Evolutionary conservation across 2,329 filamentous ascomycete species (phyloP).

Genomic region (Talaromyces atroroseus): DNA sequence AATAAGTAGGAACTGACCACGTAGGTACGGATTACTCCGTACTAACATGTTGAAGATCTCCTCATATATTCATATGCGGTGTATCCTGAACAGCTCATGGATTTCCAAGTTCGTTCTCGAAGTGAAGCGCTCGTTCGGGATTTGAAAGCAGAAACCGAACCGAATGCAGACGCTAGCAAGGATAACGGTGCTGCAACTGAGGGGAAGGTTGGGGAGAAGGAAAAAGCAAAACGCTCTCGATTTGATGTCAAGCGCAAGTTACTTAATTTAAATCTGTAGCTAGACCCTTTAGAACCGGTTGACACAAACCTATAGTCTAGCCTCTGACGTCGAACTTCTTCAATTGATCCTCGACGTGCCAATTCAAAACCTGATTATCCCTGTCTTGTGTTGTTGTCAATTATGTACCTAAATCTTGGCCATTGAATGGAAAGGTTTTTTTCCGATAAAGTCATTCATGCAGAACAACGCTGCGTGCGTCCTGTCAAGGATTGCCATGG

Average conservation of each 20-base stretch:
- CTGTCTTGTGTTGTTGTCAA: neutral
- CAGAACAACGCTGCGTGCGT: neutral
- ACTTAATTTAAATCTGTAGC: neutral
- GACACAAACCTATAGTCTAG: neutral
- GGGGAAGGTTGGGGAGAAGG: neutral
- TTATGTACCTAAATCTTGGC: neutral
- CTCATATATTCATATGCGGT: neutral
- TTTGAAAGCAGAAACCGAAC: neutral
- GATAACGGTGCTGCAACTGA: neutral
- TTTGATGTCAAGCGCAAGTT: neutral
- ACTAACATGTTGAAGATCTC: neutral
- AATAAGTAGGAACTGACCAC: neutral
- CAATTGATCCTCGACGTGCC: neutral
- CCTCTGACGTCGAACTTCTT: slow-evolving; percentile 4
- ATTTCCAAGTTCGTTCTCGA: neutral
- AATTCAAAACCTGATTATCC: neutral
- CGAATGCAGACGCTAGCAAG: neutral
- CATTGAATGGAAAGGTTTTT: neutral
- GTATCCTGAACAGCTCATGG: neutral
- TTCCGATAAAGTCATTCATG: neutral
- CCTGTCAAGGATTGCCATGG: neutral
- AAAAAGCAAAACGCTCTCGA: neutral
- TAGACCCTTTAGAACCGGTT: neutral
- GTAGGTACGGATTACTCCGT: no score
- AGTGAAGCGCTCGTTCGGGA: neutral